Percentiles rank a stretch among this genome's conserved stretches.
Conservation (phyloP, 2,329 filamentous ascomycete species). For the Grosmannia clavigera region DNA sequence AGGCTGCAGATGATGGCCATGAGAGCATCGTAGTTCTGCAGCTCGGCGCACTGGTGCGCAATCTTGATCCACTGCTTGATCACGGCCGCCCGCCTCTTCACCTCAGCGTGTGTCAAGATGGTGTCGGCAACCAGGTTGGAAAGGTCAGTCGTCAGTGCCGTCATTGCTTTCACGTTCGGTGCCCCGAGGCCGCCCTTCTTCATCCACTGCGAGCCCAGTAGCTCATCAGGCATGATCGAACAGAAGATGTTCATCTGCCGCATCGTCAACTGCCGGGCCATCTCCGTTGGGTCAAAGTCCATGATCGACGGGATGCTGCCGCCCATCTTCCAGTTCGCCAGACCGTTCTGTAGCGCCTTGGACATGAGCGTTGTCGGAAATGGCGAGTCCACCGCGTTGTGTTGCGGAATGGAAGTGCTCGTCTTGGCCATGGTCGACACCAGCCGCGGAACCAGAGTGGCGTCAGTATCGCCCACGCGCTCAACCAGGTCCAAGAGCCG, state of each 20-base stretch:
- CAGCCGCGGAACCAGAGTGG: conserved; percentile 67
- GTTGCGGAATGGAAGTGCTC: conserved; percentile 60
- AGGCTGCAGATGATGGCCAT: conserved; percentile 96
- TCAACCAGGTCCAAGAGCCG: conserved; percentile 69
- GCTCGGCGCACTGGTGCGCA: conserved; percentile 69
- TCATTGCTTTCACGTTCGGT: conserved; percentile 89
- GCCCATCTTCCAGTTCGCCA: conserved; percentile 61
- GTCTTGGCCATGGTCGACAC: conserved; percentile 83
- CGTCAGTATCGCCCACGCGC: conserved; percentile 60
- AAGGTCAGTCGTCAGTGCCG: conserved; percentile 78
- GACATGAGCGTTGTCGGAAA: conserved; percentile 58
- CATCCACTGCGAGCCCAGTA: conserved; percentile 86
- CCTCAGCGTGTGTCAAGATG: conserved; percentile 76
- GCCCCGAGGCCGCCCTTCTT: conserved; percentile 71
- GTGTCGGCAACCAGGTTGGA: conserved; percentile 89
- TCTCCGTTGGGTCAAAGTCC: conserved; percentile 82
- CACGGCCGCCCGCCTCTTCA: conserved; percentile 77
- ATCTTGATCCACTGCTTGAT: conserved; percentile 99
- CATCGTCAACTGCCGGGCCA: conserved; percentile 84
- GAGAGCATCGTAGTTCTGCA: conserved; percentile 91
- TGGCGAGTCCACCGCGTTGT: conserved; percentile 57
- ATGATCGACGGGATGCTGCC: conserved; percentile 60
- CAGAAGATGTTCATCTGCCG: conserved; percentile 89
- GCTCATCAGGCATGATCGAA: conserved; percentile 80
- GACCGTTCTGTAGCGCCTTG: conserved; percentile 61